Evolutionary conservation across 495 filamentous ascomycete species (phyloP).

Genomic region (Peziza echinospora): DNA sequence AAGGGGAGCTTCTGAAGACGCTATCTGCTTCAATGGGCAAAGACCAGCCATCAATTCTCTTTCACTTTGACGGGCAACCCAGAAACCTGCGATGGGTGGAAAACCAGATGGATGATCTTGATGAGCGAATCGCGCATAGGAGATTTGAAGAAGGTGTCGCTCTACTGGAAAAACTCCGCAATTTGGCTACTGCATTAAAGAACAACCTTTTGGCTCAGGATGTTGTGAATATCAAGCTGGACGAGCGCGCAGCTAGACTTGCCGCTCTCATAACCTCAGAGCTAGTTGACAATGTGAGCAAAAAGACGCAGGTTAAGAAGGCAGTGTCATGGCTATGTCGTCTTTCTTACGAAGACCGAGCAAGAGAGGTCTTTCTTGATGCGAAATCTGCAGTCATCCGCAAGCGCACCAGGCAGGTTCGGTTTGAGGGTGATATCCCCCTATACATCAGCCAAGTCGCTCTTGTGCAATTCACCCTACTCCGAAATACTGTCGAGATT

Average conservation of each 20-base stretch:
- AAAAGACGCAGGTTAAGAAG: constrained; percentile 39
- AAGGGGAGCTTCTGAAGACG: constrained; percentile 45
- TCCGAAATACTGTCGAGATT: constrained; percentile 69
- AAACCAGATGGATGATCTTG: constrained; percentile 81
- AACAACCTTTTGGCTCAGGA: constrained; percentile 70
- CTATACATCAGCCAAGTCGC: constrained; percentile 92
- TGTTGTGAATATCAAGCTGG: constrained; percentile 69
- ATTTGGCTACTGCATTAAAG: constrained; percentile 55
- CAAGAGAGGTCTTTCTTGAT: constrained; percentile 65
- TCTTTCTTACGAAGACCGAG: constrained; percentile 74
- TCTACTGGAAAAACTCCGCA: constrained; percentile 60
- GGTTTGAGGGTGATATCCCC: constrained; percentile 79
- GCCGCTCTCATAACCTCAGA: constrained; percentile 52
- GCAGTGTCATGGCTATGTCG: constrained; percentile 67
- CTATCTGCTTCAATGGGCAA: constrained; percentile 38
- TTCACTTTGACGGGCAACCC: constrained; percentile 91
- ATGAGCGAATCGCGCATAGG: constrained; percentile 86
- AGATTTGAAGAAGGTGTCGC: constrained; percentile 65
- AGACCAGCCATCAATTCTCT: constrained; percentile 48
- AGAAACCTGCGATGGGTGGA: constrained; percentile 93
- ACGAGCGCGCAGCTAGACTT: constrained; percentile 62
- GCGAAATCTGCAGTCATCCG: constrained; percentile 54
- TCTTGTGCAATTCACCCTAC: constrained; percentile 85
- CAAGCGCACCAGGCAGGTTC: constrained; percentile 70
- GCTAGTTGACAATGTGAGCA: constrained; percentile 46